Evolutionary conservation across 495 filamentous ascomycete genomes (phyloP).

Genomic region (Penicillium riverlandense): DNA sequence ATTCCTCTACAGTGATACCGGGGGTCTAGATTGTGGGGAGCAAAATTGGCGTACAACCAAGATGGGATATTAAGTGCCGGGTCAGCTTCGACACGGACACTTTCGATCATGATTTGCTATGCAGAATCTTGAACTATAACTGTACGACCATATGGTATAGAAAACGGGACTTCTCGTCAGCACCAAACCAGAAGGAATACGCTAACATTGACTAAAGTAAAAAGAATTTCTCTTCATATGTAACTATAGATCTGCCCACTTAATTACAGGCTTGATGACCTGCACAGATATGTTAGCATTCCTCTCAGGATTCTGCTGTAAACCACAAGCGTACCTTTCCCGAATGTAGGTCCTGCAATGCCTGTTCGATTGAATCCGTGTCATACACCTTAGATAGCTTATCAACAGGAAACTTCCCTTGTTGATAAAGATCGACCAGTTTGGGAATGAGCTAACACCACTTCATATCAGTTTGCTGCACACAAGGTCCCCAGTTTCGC

Average conservation of each 20-base stretch:
- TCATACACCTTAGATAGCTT: constrained; percentile 26
- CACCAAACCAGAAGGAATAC: too few species aligned
- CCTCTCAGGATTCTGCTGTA: not conserved
- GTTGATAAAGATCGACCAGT: constrained; percentile 30
- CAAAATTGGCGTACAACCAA: not conserved
- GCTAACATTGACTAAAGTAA: too few species aligned
- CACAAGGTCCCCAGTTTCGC: too few species aligned
- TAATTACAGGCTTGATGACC: constrained; percentile 16
- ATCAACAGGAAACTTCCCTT: constrained; percentile 37
- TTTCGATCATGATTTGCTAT: not conserved
- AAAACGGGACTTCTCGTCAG: too few species aligned
- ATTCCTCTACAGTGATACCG: not conserved
- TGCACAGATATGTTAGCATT: not conserved
- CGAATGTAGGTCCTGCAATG: constrained; percentile 25
- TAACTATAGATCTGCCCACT: constrained; percentile 6
- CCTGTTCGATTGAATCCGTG: constrained; percentile 16
- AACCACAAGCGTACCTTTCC: constrained; percentile 18
- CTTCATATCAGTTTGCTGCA: not conserved
- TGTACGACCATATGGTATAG: too few species aligned
- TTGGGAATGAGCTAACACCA: constrained; percentile 16
- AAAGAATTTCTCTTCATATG: too few species aligned
- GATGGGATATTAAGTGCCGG: not conserved
- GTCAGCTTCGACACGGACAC: not conserved
- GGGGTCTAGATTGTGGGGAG: not conserved
- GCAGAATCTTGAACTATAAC: too few species aligned